These are phyloP conservation scores for Ganoderma sinense DNA, from an alignment of 1,284 basidiomycete genomes.

Conservation along the genomic window DNA sequence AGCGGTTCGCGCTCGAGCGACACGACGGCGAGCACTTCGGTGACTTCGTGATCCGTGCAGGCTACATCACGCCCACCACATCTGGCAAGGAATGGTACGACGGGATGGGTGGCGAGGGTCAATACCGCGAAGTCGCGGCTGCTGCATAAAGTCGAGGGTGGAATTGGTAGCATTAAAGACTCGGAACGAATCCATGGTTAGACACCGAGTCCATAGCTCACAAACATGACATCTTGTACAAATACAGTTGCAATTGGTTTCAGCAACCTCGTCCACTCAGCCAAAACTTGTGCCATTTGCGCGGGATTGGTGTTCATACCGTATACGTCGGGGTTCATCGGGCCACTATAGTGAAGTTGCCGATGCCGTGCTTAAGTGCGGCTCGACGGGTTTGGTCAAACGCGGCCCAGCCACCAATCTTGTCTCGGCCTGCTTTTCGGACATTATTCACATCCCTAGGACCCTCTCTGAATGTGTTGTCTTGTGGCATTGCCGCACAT, in stretches of 20 bases:
- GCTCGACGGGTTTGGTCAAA: no score
- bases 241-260: background rate
- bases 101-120: constrained; percentile 76
- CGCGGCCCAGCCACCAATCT: no score
- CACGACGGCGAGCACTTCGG: constrained; percentile 94
- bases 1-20: constrained; percentile 90
- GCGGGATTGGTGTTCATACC: no score
- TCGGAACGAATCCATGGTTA: background rate
- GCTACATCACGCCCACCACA: constrained; percentile 84
- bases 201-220: background rate
- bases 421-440: no score
- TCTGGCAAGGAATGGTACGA: constrained; percentile 88
- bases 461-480: no score
- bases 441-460: no score
- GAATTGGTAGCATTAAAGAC: background rate
- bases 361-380: no score
- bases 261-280: background rate
- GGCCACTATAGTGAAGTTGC: no score
- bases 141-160: constrained; percentile 19
- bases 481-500: no score
- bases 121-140: constrained; percentile 44
- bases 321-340: no score
- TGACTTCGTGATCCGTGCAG: constrained; percentile 91
- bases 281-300: no score
- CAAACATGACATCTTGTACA: constrained; percentile 2